phyloP scores from a whole-genome alignment of 352 stramenopile species.

The Phytophthora quininea region DNA sequence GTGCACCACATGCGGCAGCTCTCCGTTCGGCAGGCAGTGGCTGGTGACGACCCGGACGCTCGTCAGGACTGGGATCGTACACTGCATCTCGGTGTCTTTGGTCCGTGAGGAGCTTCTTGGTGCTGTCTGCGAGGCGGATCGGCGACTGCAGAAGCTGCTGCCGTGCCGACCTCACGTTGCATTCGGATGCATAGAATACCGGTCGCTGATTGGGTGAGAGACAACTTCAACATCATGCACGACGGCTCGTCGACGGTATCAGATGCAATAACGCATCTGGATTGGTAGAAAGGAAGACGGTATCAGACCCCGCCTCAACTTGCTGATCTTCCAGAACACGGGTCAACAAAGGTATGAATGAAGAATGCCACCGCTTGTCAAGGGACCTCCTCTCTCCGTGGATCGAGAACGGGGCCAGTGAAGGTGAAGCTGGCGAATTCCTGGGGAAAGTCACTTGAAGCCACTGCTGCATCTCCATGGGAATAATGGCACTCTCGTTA shows the following conservation, averaged over 20 bases:
- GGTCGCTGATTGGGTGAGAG: neutral
- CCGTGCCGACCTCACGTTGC: neutral
- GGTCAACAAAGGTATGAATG: too few relatives aligned
- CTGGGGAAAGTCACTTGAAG: too few relatives aligned
- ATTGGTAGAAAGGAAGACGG: neutral
- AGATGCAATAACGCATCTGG: neutral
- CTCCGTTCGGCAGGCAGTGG: conserved; percentile 13
- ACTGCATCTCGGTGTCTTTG: neutral
- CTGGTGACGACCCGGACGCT: conserved; percentile 9
- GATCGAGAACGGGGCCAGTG: too few relatives aligned
- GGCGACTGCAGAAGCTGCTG: neutral
- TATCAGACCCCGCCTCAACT: neutral
- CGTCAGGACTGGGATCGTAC: conserved; percentile 9
- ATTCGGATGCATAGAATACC: neutral
- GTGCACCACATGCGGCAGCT: conserved; percentile 23
- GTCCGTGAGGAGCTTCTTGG: neutral
- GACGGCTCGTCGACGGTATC: neutral
- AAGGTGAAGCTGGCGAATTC: too few relatives aligned
- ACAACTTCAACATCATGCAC: neutral
- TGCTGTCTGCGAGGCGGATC: neutral
- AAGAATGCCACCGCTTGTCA: too few relatives aligned
- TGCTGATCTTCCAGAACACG: too few relatives aligned
- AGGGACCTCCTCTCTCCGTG: too few relatives aligned
- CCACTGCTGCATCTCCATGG: too few relatives aligned
- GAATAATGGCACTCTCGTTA: too few relatives aligned